phyloP scores from a whole-genome alignment of 1,284 basidiomycete genomes.

The Pseudomicrostroma phylloplanum region DNA sequence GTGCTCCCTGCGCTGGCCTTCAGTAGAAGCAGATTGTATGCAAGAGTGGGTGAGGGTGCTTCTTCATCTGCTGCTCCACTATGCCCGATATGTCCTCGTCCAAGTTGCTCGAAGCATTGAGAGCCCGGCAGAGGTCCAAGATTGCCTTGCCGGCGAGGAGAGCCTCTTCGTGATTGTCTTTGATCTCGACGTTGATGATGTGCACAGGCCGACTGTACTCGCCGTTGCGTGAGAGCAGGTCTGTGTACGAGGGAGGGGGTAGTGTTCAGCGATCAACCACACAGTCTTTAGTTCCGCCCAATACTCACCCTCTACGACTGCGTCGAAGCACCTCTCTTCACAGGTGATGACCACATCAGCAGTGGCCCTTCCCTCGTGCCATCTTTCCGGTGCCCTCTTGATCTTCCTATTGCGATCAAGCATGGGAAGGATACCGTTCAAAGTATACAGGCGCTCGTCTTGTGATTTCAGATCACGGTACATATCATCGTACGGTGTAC shows the following conservation, averaged over 20 bases:
- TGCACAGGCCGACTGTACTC: constrained; percentile 92
- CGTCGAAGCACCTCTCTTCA: constrained; percentile 96
- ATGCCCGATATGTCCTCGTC: constrained; percentile 87
- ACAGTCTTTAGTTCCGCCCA: neutral
- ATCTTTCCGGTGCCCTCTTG: constrained; percentile 88
- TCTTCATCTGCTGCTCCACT: constrained; percentile 72
- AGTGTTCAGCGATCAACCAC: neutral
- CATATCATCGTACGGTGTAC: constrained; percentile 95
- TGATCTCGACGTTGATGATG: constrained; percentile 96
- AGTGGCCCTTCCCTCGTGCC: constrained; percentile 81
- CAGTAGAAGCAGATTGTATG: constrained; percentile 61
- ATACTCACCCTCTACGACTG: constrained; percentile 87
- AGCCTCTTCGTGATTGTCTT: constrained; percentile 98
- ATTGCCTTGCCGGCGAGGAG: constrained; percentile 91
- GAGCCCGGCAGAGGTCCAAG: constrained; percentile 70
- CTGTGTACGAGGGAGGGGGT: constrained; percentile 54
- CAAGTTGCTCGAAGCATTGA: constrained; percentile 75
- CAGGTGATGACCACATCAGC: constrained; percentile 98
- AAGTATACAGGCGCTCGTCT: constrained; percentile 78
- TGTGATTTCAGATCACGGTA: constrained; percentile 85
- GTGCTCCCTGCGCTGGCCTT: too few relatives aligned
- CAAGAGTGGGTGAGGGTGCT: constrained; percentile 82
- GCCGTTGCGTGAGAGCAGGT: constrained; percentile 78
- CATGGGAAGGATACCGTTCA: constrained; percentile 95
- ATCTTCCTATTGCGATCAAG: constrained; percentile 88